Base-by-base conservation (phyloP, 352 stramenopile genomes). In the Aphanomyces astaci region DNA sequence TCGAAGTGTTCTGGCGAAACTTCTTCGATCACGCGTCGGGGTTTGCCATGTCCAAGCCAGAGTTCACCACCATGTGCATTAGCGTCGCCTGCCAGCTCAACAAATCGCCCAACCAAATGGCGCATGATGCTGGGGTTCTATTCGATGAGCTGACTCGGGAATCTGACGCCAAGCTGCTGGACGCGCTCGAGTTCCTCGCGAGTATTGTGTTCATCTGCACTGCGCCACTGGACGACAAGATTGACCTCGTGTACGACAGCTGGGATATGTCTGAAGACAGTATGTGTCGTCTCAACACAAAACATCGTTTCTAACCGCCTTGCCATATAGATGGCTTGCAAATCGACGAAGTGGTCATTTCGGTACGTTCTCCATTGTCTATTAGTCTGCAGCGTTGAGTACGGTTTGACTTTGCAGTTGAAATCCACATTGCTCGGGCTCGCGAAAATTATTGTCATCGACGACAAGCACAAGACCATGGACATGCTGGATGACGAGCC, bases 201-300 rank as follows among this genome's bases (percentile, higher is more conserved):
- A 74, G 79, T 1, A 80, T 94, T 43, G 81, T 76, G 3, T 90
- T 93, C 54, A 82, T 92, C 48, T 77, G 78, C 15, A 73, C 76
- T 0, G 73, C 75, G 22, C 70, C 80, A 0, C 67, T 90, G 27
- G 78, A 92, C 22, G 84, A 93, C 66, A 94, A 94, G 63, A 78
- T 92, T 46, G 83, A 93, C 48, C 71, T 93, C 69, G 52, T 94
- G 5, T 93, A 92, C 68, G 86, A 94, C 65, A 91, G 84, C 54
- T 93, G 83, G 84, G 86, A 93, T 68, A 90, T 94, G 82, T 94
- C 84, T 0, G 82, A 92, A 60, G 84, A 92, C 32, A 82, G 80
- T 32, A 78, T 76, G 55, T 31, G 45, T 19, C 13, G 7, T 39
- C 27, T 25, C 39, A 64, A 43, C 4, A 25, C 60, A 10, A 59